phyloP scores from a whole-genome alignment of 306 rosid genomes.

The Vicia sativa region DNA sequence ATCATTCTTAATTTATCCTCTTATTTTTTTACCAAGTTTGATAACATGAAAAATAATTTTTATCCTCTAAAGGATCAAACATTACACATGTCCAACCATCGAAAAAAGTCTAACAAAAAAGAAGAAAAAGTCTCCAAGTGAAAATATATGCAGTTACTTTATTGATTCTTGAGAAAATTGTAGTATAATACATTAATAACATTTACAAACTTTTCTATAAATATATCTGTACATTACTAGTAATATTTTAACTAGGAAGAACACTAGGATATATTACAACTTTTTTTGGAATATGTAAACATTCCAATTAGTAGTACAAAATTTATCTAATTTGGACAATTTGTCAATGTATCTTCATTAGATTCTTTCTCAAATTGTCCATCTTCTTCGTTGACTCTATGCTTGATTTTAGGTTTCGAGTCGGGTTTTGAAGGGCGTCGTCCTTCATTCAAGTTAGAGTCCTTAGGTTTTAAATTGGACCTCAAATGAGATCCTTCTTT shows the following conservation, averaged over 20 bases:
- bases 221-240: constrained; percentile 14
- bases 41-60: neutral
- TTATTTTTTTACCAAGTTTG: neutral
- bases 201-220: neutral
- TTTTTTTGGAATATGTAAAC: neutral
- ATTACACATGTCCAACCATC: neutral
- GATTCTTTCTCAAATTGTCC: constrained; percentile 40
- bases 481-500: neutral
- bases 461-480: constrained; percentile 37
- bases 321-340: constrained; percentile 24
- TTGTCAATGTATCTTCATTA: constrained; percentile 35
- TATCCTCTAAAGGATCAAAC: neutral
- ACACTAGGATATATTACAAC: constrained; percentile 9
- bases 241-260: neutral
- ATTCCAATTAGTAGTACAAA: constrained; percentile 28
- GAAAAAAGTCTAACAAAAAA: neutral
- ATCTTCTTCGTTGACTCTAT: constrained; percentile 38
- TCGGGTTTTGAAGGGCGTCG: constrained; percentile 21
- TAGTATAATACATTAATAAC: neutral
- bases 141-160: constrained; percentile 6
- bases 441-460: neutral
- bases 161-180: neutral
- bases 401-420: constrained; percentile 40
- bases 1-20: neutral
- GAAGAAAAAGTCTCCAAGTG: neutral